phyloP scores from a whole-genome alignment of 2,329 filamentous ascomycete genomes.

The Pseudogymnoascus sp. region DNA sequence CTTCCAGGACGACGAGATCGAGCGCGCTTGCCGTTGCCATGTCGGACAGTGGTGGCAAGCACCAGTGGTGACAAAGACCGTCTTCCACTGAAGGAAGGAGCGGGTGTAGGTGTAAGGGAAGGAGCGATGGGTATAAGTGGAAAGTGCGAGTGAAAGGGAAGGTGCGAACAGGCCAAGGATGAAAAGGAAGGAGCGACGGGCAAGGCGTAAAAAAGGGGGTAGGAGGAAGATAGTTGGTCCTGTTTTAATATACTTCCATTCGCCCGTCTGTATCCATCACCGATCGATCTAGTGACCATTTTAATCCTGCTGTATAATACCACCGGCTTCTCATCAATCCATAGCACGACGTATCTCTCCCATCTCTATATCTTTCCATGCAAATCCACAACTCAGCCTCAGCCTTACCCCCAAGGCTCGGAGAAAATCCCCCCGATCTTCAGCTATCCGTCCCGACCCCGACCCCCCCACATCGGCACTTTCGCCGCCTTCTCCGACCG shows the following conservation, averaged over 20 bases:
- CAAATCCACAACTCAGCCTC: background rate
- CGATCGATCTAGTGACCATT: background rate
- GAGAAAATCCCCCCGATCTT: background rate
- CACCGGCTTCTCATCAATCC: background rate
- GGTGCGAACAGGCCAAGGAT: background rate
- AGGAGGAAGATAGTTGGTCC: background rate
- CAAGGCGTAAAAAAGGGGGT: background rate
- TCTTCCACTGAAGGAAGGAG: background rate
- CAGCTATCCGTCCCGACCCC: background rate
- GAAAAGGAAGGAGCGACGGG: background rate
- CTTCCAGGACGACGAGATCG: conserved; percentile 3
- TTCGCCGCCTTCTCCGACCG: background rate
- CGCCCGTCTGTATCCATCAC: background rate
- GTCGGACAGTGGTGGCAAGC: conserved; percentile 1
- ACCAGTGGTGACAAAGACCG: background rate
- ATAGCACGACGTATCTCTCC: no score
- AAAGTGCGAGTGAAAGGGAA: background rate
- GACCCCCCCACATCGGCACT: background rate
- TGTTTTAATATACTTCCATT: background rate
- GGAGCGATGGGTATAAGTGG: background rate
- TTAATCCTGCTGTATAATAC: background rate
- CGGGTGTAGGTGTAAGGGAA: background rate
- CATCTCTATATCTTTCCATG: background rate
- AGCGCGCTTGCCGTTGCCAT: conserved; percentile 2
- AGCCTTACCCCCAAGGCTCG: conserved; percentile 1